These are phyloP conservation scores for Selaginella tamariscina DNA, from an alignment of 75 land plant species.

Conservation along the genomic window DNA sequence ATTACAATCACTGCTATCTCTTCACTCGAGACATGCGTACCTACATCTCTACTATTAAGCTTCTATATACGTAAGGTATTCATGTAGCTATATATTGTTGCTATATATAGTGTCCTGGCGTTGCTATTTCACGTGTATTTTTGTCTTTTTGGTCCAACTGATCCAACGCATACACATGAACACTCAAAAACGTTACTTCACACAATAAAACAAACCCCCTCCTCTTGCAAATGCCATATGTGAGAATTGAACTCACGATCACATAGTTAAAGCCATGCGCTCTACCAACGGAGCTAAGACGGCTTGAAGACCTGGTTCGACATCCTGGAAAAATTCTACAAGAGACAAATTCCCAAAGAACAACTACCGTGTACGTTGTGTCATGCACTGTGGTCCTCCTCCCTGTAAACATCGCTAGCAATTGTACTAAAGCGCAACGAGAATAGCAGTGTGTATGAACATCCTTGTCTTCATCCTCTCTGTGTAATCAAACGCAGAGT, in stretches of 20 bases:
- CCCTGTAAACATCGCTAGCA: no score
- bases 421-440: slow-evolving; percentile 1
- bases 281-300: background rate
- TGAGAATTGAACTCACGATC: background rate
- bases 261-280: background rate
- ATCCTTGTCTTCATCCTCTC: slow-evolving; percentile 1
- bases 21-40: no score
- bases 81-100: no score
- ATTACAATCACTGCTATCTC: no score
- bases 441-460: slow-evolving; percentile 3
- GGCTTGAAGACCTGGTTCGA: background rate
- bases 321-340: background rate
- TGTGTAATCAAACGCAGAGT: slow-evolving; percentile 1
- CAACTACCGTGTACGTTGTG: background rate
- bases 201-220: background rate
- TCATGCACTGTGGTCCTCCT: slow-evolving; percentile 3
- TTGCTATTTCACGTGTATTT: slow-evolving; percentile 2
- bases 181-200: slow-evolving; percentile 1
- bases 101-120: background rate
- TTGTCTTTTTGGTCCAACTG: background rate
- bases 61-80: no score
- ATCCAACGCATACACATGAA: slow-evolving; percentile 1
- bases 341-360: background rate
- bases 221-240: background rate
- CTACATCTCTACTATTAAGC: no score